Conservation (phyloP, 768 basidiomycete species). For the Lentinula boryana region DNA sequence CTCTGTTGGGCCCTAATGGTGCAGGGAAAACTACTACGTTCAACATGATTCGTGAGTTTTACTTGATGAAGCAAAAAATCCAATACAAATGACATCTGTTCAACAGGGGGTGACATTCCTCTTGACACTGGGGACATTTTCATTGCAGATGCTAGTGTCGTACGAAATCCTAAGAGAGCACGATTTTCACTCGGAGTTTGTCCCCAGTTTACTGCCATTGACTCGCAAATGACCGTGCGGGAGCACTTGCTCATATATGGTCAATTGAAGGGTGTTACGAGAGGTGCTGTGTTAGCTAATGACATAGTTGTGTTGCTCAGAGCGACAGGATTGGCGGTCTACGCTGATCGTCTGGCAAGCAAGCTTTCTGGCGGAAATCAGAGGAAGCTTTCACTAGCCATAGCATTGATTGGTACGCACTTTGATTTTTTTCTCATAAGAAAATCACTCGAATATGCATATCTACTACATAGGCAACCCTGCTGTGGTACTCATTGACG, state of each 20-base stretch:
- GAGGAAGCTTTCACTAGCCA: constrained; percentile 69
- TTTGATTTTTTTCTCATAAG: not conserved
- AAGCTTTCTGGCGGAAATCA: constrained; percentile 78
- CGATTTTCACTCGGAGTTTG: constrained; percentile 73
- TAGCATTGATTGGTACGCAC: constrained; percentile 60
- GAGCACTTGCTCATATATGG: constrained; percentile 73
- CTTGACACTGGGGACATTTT: constrained; percentile 66
- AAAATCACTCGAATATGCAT: too few species aligned
- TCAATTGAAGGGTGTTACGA: constrained; percentile 59
- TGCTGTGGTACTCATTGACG: constrained; percentile 72
- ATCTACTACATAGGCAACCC: constrained; percentile 49
- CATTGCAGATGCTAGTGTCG: constrained; percentile 61
- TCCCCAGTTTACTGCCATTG: constrained; percentile 82
- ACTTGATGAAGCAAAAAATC: not conserved
- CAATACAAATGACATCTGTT: not conserved
- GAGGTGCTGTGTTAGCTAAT: constrained; percentile 39
- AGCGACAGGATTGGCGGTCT: constrained; percentile 51
- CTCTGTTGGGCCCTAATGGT: constrained; percentile 75
- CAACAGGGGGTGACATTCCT: constrained; percentile 56
- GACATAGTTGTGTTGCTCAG: constrained; percentile 54
- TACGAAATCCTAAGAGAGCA: constrained; percentile 57
- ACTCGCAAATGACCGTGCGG: constrained; percentile 68
- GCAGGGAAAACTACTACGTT: constrained; percentile 82
- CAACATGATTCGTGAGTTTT: constrained; percentile 63
- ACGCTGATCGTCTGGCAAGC: constrained; percentile 67